phyloP scores from a whole-genome alignment of 2,329 filamentous ascomycete species.

The Arthrobotrys sphaeroides region DNA sequence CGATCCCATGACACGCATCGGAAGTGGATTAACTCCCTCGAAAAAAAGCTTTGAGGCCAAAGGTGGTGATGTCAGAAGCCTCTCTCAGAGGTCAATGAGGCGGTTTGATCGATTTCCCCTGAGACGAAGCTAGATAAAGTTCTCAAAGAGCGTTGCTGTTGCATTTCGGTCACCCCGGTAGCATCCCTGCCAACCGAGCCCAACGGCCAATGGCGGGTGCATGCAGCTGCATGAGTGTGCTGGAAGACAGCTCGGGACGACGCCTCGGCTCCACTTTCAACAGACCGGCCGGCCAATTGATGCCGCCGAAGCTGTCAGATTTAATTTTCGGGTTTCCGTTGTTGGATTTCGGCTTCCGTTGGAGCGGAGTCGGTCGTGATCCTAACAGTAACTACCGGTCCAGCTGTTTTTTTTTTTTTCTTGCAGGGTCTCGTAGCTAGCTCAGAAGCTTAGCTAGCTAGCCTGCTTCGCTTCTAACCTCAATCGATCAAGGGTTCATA shows the following conservation, averaged over 20 bases:
- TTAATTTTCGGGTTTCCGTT: not conserved
- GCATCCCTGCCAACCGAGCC: not conserved
- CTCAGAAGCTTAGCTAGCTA: too few relatives aligned
- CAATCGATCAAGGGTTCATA: not conserved
- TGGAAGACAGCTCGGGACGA: constrained; percentile 16
- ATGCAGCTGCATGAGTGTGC: not conserved
- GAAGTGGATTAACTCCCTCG: not conserved
- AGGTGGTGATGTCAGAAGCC: not conserved
- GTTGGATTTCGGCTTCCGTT: too few relatives aligned
- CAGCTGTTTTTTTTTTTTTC: too few relatives aligned
- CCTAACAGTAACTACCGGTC: too few relatives aligned
- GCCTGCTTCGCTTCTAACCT: too few relatives aligned
- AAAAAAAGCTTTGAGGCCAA: not conserved
- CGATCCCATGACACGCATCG: too few relatives aligned
- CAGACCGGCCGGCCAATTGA: not conserved
- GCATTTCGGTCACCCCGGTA: constrained; percentile 1
- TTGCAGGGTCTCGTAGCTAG: not conserved
- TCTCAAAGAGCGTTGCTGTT: constrained; percentile 8
- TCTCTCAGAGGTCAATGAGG: not conserved
- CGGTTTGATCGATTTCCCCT: not conserved
- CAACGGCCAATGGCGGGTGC: not conserved
- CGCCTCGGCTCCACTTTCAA: not conserved
- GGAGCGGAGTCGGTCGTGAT: too few relatives aligned
- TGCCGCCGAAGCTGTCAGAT: not conserved
- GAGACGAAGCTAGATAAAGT: not conserved